Conservation (phyloP, 176 grass and related monocot species). For the Pontederia crassipes region DNA sequence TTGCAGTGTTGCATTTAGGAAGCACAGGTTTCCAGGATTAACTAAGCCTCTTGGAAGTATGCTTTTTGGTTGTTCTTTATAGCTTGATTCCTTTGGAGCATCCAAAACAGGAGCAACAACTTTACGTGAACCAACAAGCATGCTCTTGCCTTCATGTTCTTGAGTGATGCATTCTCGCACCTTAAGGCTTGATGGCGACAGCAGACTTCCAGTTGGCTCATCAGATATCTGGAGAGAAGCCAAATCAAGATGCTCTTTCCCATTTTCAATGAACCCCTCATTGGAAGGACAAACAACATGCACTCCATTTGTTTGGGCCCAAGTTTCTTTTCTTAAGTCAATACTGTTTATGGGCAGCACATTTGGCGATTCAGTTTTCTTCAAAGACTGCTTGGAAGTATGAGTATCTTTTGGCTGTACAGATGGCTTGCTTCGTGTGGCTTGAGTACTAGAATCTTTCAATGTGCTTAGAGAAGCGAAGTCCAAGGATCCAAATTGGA, state of each 20-base stretch:
- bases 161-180: constrained; percentile 21
- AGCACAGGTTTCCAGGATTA: constrained; percentile 94
- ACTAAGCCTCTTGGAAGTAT: constrained; percentile 74
- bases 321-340: constrained; percentile 25
- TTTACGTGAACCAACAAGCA: constrained; percentile 25
- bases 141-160: constrained; percentile 32
- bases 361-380: background rate
- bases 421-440: constrained; percentile 26
- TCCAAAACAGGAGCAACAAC: constrained; percentile 18
- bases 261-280: constrained; percentile 23
- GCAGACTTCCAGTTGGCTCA: constrained; percentile 1
- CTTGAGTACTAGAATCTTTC: constrained; percentile 19
- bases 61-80: constrained; percentile 34
- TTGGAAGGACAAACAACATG: constrained; percentile 12
- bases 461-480: constrained; percentile 35
- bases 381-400: constrained; percentile 18
- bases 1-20: constrained; percentile 88
- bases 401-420: constrained; percentile 23
- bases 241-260: constrained; percentile 16
- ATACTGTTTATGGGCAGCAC: constrained; percentile 20
- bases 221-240: constrained; percentile 11
- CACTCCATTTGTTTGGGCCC: constrained; percentile 38
- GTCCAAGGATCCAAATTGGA: constrained; percentile 78
- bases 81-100: constrained; percentile 13
- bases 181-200: constrained; percentile 8